Conservation (phyloP, 108 stramenopile species). For the Aurantiochytrium sp. region DNA sequence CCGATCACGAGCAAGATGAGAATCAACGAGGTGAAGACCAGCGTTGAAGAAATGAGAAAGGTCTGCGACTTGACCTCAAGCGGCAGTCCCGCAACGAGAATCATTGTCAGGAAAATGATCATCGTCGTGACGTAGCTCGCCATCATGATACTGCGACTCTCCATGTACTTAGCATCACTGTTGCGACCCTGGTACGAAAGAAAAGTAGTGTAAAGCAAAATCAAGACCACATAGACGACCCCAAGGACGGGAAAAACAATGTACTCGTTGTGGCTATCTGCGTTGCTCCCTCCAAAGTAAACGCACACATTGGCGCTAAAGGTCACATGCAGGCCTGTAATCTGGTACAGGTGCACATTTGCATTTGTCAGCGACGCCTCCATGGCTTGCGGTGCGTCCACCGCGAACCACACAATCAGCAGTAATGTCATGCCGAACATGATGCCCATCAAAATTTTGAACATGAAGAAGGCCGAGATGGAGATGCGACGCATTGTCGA, state of each 20-base stretch:
- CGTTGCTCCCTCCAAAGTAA: background rate
- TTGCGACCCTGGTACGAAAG: background rate
- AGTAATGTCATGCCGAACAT: background rate
- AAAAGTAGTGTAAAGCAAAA: background rate
- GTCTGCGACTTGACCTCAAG: background rate
- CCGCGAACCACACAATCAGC: background rate
- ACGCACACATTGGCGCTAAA: background rate
- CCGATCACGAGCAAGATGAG: background rate
- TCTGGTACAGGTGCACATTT: background rate
- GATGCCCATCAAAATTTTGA: background rate
- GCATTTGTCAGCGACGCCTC: background rate
- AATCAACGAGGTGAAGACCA: background rate
- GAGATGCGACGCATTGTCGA: background rate
- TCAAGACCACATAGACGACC: background rate
- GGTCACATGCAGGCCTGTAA: background rate
- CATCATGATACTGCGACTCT: background rate
- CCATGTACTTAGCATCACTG: background rate
- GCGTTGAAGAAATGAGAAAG: background rate
- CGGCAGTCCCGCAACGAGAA: background rate
- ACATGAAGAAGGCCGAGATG: background rate
- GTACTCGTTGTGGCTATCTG: background rate
- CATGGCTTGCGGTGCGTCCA: background rate
- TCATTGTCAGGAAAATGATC: background rate
- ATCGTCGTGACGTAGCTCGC: background rate
- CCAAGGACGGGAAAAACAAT: background rate